Percentiles rank a stretch among this genome's conserved stretches.
phyloP scores from a whole-genome alignment of 345 rosid species.

The Lagerstroemia speciosa region DNA sequence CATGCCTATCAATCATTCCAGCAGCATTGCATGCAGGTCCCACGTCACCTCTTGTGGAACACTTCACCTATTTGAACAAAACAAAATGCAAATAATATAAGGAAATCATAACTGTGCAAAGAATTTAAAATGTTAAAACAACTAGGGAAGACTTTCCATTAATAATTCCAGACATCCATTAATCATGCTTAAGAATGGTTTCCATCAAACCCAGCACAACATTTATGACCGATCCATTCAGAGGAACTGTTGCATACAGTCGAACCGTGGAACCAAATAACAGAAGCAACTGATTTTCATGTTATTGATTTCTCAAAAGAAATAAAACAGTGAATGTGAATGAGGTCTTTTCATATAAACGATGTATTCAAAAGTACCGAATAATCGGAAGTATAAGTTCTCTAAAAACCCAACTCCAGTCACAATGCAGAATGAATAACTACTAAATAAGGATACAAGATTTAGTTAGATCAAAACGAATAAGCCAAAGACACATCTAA shows the following conservation, averaged over 20 bases:
- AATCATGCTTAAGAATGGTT: background rate
- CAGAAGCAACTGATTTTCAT: background rate
- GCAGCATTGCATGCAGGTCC: conserved; percentile 47
- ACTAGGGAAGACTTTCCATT: background rate
- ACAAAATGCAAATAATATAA: background rate
- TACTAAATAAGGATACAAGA: too few relatives aligned
- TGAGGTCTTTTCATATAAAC: background rate
- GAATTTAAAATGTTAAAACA: background rate
- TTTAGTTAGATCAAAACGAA: too few relatives aligned
- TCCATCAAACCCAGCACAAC: background rate
- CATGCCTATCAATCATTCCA: conserved; percentile 39
- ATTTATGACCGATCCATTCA: background rate
- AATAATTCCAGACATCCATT: background rate
- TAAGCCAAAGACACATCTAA: background rate
- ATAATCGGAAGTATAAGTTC: too few relatives aligned
- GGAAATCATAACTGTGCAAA: background rate
- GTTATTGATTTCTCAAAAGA: background rate
- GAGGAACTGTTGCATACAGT: background rate
- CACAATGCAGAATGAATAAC: too few relatives aligned
- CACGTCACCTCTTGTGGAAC: conserved; percentile 35
- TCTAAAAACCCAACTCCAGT: too few relatives aligned
- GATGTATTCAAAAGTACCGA: background rate
- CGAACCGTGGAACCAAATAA: background rate
- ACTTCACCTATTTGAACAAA: conserved; percentile 24
- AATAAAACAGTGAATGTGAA: background rate